Conservation (phyloP, 2,329 filamentous ascomycete species). For the Curvularia eragrostidis region DNA sequence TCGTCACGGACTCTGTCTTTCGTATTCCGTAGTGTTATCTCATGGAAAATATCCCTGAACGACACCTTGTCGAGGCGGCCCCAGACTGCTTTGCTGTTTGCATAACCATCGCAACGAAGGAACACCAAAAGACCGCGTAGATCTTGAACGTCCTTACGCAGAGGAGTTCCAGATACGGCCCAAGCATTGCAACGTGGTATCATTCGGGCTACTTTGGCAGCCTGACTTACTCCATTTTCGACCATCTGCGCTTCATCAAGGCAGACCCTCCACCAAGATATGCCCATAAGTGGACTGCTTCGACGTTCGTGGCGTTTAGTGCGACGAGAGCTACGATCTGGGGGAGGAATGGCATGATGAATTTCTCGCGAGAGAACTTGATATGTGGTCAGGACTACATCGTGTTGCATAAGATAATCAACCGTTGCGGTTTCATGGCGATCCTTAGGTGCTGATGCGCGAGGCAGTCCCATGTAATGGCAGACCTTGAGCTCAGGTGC, state of each 20-base stretch:
- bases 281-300: conserved; percentile 77
- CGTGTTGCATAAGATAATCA: conserved; percentile 56
- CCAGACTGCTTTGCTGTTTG: conserved; percentile 70
- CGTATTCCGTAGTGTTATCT: conserved; percentile 81
- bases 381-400: conserved; percentile 69
- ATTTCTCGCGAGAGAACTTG: conserved; percentile 79
- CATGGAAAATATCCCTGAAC: conserved; percentile 73
- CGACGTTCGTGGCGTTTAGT: conserved; percentile 69
- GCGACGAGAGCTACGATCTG: conserved; percentile 71
- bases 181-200: conserved; percentile 88
- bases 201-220: conserved; percentile 77
- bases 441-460: conserved; percentile 36
- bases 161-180: conserved; percentile 90
- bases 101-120: conserved; percentile 78
- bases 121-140: conserved; percentile 83
- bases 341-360: conserved; percentile 74
- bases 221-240: conserved; percentile 83
- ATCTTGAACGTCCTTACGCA: conserved; percentile 80
- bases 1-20: conserved; percentile 83
- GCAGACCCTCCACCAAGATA: conserved; percentile 86
- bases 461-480: conserved; percentile 62
- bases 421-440: conserved; percentile 51
- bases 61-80: conserved; percentile 69
- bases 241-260: conserved; percentile 87
- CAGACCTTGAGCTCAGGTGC: conserved; percentile 63